phyloP scores from a whole-genome alignment of 306 rosid species.

The Cucumis melo region DNA sequence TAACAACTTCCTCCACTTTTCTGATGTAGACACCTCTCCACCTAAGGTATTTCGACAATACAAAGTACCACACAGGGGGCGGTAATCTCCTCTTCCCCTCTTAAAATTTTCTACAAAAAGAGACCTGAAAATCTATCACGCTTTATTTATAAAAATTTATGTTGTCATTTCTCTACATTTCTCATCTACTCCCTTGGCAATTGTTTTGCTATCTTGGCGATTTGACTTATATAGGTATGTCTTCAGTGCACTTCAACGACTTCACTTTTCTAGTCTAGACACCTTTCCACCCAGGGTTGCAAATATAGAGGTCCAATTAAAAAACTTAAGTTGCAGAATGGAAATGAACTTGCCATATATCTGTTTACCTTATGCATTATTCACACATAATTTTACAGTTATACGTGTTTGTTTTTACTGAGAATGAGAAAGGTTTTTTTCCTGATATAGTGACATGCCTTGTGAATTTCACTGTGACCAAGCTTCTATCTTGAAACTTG shows the following conservation, averaged over 20 bases:
- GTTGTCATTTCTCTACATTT: no score
- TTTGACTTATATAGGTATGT: background rate
- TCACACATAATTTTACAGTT: background rate
- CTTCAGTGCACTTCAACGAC: background rate
- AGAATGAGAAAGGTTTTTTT: background rate
- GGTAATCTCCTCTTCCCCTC: no score
- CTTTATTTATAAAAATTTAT: no score
- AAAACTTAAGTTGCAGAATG: background rate
- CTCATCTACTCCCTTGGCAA: no score
- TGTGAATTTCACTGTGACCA: background rate
- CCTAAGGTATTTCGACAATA: no score
- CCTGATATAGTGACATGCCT: background rate
- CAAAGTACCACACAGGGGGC: no score
- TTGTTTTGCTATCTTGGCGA: no score
- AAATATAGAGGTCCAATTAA: background rate
- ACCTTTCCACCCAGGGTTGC: background rate
- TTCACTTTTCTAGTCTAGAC: background rate
- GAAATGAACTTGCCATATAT: background rate
- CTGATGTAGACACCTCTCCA: no score
- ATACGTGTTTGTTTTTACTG: background rate
- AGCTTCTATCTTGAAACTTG: slow-evolving; percentile 15
- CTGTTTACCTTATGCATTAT: background rate
- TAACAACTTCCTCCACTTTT: no score
- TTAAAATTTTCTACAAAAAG: no score
- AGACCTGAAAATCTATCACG: no score